These are phyloP conservation scores for Magnaporthiopsis rhizophila DNA, from an alignment of 2,329 filamentous ascomycete species.

Conservation along the genomic window DNA sequence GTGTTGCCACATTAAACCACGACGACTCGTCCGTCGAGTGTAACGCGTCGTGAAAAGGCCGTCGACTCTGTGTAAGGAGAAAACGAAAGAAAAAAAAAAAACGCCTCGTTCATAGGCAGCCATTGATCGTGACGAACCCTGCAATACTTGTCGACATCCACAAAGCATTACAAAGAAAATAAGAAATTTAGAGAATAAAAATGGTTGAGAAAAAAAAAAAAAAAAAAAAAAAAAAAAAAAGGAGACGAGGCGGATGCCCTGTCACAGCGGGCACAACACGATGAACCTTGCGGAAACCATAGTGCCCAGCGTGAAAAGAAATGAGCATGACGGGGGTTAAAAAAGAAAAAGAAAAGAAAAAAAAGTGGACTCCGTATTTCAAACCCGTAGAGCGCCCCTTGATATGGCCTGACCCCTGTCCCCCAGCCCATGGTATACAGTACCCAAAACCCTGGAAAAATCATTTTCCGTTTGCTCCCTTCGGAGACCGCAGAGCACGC, in stretches of 20 bases:
- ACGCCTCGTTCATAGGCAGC: background rate
- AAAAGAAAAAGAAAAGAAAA: background rate
- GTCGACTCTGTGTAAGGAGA: background rate
- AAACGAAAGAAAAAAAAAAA: background rate
- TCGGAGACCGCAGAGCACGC: background rate
- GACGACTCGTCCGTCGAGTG: background rate
- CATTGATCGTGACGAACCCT: background rate
- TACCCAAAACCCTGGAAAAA: conserved; percentile 4
- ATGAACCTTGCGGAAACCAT: background rate
- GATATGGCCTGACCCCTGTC: background rate
- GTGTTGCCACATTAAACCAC: background rate
- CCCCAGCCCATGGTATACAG: background rate
- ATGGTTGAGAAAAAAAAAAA: background rate
- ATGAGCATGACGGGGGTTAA: background rate
- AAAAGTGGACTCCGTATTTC: conserved; percentile 4
- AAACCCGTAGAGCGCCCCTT: background rate
- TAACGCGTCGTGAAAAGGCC: background rate
- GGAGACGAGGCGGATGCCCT: conserved; percentile 2
- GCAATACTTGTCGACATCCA: background rate
- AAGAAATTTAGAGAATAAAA: background rate
- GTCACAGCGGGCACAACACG: background rate
- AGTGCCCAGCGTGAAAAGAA: background rate
- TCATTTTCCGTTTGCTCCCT: background rate
- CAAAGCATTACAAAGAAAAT: conserved; percentile 1
- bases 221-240: background rate